These are phyloP conservation scores for Mycena capillaripes DNA, from an alignment of 768 basidiomycete genomes.

Conservation along the genomic window DNA sequence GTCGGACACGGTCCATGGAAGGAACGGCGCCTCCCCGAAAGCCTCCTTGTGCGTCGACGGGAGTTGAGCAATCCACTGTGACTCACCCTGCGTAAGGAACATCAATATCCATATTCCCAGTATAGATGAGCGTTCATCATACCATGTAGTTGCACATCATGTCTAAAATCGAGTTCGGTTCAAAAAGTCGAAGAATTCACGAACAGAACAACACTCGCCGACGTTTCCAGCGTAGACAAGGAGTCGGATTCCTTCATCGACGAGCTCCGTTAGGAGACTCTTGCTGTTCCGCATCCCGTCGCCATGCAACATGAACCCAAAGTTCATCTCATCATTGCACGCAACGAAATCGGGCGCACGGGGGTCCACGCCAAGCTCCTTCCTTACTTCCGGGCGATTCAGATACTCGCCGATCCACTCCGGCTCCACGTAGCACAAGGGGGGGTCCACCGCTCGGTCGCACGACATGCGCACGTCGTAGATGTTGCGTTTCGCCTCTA, in stretches of 20 bases:
- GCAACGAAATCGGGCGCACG: slow-evolving; percentile 65
- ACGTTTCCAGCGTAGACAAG: slow-evolving; percentile 26
- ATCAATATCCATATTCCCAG: not conserved
- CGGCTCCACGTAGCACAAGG: slow-evolving; percentile 84
- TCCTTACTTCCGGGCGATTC: slow-evolving; percentile 78
- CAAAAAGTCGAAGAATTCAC: not conserved
- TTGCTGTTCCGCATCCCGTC: slow-evolving; percentile 91
- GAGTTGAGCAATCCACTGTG: slow-evolving; percentile 15
- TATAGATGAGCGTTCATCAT: not conserved
- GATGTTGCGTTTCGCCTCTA: slow-evolving; percentile 22
- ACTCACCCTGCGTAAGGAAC: not conserved
- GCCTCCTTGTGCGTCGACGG: slow-evolving; percentile 20
- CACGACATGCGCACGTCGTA: slow-evolving; percentile 22
- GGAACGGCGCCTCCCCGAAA: slow-evolving; percentile 15
- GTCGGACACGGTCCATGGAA: slow-evolving; percentile 22
- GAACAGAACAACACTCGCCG: not conserved
- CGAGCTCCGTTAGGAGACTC: slow-evolving; percentile 79
- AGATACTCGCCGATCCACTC: slow-evolving; percentile 75
- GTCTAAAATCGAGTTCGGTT: not conserved
- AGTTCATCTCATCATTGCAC: slow-evolving; percentile 85
- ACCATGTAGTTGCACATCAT: slow-evolving; percentile 33
- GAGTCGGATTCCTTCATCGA: slow-evolving; percentile 56
- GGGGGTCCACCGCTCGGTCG: slow-evolving; percentile 66
- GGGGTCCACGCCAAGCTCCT: slow-evolving; percentile 81
- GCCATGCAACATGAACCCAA: slow-evolving; percentile 83